Evolutionary conservation across 257 asterid genomes (phyloP), one percentile per base, ranked within the genome.

Genomic region (Cynanchum wilfordii): DNA sequence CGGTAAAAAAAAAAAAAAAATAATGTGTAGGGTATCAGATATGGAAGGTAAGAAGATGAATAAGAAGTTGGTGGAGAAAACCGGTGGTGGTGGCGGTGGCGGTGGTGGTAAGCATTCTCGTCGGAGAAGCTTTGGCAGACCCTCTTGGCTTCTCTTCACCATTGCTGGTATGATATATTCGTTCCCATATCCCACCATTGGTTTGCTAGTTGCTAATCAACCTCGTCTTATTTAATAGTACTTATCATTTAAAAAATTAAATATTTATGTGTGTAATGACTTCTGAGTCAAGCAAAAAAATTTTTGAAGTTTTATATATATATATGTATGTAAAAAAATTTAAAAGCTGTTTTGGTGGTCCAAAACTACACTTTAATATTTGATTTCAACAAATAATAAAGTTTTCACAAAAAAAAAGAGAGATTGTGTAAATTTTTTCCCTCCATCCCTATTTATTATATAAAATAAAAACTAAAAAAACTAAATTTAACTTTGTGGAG

Each of bases 61-160:
- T 69, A 72, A 68, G 57, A 82, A 76, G 77, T 45, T 79, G 45
- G 87, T 80, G 51, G 87, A 81, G 80, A 85, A 82, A 76, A 49
- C 49, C 45, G 81, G 79, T 52, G 81, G 82, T 50, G 22, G 55
- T 63, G 74, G 49, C 16, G 79, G 59, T 27, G 80, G 66, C 22
- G 66, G 81, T 24, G 72, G 72, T 8, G 8, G 44, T 51, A 67
- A 79, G 76, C 79, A 82, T 66, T 58, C 86, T 25, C 87, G 84
- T 20, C 79, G 82, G 75, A 83, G 82, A 69, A 82, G 83, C 81
- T 87, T 83, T 84, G 77, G 76, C 75, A 89, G 89, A 66, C 97
- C 98, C n/a, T 92, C 98, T 1, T 92, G 98, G 97, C 94, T 92
- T 73, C 92, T 92, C 75, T 92, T 92, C 80, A 78, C 88, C 70